These are phyloP conservation scores for Posidonia oceanica DNA, from an alignment of 116 monocot genomes.

Conservation along the genomic window DNA sequence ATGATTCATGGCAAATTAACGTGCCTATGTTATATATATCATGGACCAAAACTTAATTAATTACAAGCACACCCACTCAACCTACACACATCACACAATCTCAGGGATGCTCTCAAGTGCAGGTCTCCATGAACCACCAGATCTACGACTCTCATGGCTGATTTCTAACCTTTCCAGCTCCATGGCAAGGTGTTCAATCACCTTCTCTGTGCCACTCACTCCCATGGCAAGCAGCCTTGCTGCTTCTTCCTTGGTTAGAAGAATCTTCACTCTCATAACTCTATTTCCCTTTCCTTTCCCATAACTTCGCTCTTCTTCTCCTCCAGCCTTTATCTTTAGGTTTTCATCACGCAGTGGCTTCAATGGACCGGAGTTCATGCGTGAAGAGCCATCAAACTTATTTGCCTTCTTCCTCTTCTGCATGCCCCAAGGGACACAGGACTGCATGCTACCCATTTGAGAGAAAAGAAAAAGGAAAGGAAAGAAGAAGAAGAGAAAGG, in stretches of 20 bases:
- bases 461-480: background rate
- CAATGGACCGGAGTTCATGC: background rate
- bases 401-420: background rate
- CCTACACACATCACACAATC: conserved; percentile 7
- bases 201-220: conserved; percentile 1
- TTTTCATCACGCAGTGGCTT: background rate
- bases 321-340: background rate
- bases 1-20: no score
- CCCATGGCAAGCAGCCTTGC: conserved; percentile 16
- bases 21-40: no score
- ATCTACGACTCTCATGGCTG: background rate
- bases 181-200: conserved; percentile 9
- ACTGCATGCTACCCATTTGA: background rate
- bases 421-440: background rate
- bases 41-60: no score
- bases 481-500: background rate
- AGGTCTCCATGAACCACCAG: conserved; percentile 19
- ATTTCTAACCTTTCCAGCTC: conserved; percentile 17
- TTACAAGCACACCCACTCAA: no score
- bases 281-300: background rate
- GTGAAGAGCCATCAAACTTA: background rate
- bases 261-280: conserved; percentile 28
- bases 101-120: conserved; percentile 33
- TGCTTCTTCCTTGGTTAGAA: conserved; percentile 35
- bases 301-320: background rate